These are phyloP conservation scores for sunflower (Helianthus annuus) DNA, from an alignment of 129 eudicot species.

Conservation along the genomic window HanXRQr2.0-SUNRISE NC_035436.2:156513619-156514118, in stretches of 20 bases:
- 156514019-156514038: slow-evolving; percentile 58
- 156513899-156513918: slow-evolving; percentile 7
- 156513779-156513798: slow-evolving; percentile 96
- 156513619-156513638: slow-evolving; percentile 85
- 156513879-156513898: slow-evolving; percentile 68
- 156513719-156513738: slow-evolving; percentile 88
- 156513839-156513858: slow-evolving; percentile 47
- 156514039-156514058: slow-evolving; percentile 49
- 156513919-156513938: slow-evolving; percentile 5
- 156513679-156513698: slow-evolving; percentile 99
- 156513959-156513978: slow-evolving; percentile 49
- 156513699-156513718: slow-evolving; percentile 99
- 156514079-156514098: slow-evolving; percentile 43
- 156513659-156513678: slow-evolving; percentile 96
- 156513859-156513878: slow-evolving; percentile 63
- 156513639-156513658: slow-evolving; percentile 81
- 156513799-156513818: slow-evolving; percentile 99
- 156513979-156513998: slow-evolving; percentile 82
- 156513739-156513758: slow-evolving; percentile 78
- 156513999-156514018: slow-evolving; percentile 79
- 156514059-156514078: slow-evolving; percentile 60
- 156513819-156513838: slow-evolving; percentile 85
- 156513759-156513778: slow-evolving; percentile 81
- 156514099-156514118: slow-evolving; percentile 53
- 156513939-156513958: not conserved